Evolutionary conservation across 176 grass and related monocot genomes (phyloP).

Genomic region (Aechmea fasciata): DNA sequence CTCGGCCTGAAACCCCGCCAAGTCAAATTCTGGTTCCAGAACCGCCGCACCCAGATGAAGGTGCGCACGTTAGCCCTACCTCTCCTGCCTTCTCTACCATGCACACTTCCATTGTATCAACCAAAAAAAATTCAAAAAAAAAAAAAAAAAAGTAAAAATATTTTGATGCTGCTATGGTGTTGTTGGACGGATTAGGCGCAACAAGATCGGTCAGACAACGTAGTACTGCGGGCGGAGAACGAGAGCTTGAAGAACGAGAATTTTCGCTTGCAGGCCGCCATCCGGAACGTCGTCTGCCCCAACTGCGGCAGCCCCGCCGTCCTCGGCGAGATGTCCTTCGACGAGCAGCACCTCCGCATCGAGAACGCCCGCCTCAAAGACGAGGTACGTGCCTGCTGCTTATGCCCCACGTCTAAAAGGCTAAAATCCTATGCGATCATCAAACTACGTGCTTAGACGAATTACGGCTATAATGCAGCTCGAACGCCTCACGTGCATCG

Average conservation of each 20-base stretch:
- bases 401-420: slow-evolving; percentile 11
- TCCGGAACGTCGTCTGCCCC: slow-evolving; percentile 85
- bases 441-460: background rate
- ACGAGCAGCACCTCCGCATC: slow-evolving; percentile 89
- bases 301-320: slow-evolving; percentile 84
- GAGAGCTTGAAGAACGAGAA: slow-evolving; percentile 88
- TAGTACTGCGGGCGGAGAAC: slow-evolving; percentile 75
- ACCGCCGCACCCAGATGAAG: slow-evolving; percentile 94
- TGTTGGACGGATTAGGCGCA: slow-evolving; percentile 43
- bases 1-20: slow-evolving; percentile 86
- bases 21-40: slow-evolving; percentile 99
- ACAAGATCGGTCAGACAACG: slow-evolving; percentile 84
- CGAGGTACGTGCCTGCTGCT: slow-evolving; percentile 36
- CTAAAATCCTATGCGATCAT: background rate
- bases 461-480: slow-evolving; percentile 39
- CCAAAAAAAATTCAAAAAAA: background rate
- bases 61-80: slow-evolving; percentile 9
- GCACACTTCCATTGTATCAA: background rate
- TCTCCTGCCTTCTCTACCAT: background rate
- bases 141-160: background rate
- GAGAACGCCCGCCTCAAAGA: slow-evolving; percentile 93
- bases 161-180: background rate
- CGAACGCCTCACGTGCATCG: slow-evolving; percentile 72
- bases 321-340: slow-evolving; percentile 77
- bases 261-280: slow-evolving; percentile 74